Conservation (phyloP, 2,329 filamentous ascomycete genomes). For the Arthrobotrys sphaeroides region DNA sequence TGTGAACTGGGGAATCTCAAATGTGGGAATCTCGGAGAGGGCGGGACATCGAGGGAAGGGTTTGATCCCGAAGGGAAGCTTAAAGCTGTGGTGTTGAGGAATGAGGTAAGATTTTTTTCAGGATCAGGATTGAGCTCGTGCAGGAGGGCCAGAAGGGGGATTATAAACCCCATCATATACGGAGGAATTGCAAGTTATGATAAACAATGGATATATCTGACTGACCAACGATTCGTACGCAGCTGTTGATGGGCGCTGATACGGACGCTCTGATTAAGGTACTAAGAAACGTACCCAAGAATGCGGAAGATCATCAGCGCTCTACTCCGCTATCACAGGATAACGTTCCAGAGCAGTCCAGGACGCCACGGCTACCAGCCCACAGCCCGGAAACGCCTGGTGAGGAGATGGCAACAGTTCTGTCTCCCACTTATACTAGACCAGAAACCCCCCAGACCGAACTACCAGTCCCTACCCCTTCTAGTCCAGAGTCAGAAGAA, state of each 20-base stretch:
- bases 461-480: not conserved
- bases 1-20: not conserved
- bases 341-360: not conserved
- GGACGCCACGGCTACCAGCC: not conserved
- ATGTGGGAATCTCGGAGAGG: not conserved
- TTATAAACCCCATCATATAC: too few species aligned
- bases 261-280: not conserved
- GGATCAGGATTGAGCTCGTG: too few species aligned
- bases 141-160: too few species aligned
- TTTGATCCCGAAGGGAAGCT: not conserved
- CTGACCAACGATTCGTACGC: not conserved
- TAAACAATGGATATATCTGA: too few species aligned
- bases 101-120: not conserved
- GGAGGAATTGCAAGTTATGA: too few species aligned
- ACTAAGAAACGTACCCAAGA: not conserved
- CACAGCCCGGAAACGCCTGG: not conserved
- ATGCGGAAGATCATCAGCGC: not conserved
- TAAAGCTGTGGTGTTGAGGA: not conserved
- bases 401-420: not conserved
- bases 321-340: not conserved
- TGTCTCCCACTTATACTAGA: too few species aligned
- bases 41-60: not conserved
- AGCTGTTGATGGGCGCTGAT: not conserved
- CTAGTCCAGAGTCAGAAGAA: not conserved
- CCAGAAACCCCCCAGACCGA: not conserved